Base-by-base conservation (phyloP, 345 rosid genomes). In the rapeseed (Brassica napus) region DNA sequence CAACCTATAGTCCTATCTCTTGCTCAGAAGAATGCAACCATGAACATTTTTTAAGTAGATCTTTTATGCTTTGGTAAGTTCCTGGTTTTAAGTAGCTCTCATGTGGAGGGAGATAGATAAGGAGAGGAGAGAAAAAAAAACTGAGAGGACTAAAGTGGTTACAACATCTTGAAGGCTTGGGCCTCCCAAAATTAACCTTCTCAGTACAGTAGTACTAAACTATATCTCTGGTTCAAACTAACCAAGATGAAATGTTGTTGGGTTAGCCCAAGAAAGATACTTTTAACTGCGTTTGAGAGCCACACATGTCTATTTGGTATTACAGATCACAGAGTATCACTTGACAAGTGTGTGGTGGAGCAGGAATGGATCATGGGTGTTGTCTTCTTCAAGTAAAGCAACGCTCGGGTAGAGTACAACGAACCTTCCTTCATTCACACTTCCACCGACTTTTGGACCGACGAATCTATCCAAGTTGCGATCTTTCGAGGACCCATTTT, bases 381-480 rank as follows among this genome's bases (percentile, higher is more conserved):
- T 16, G 15, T 52, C 21, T 52, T 52, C 57, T 5, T 52, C 57
- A n/a, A n/a, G 54, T 44, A 44, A 44, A 12, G 15, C 4, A 44
- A 44, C 54, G 54, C n/a, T n/a, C n/a, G n/a, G n/a, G n/a, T n/a
- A n/a, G n/a, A n/a, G n/a, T n/a, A n/a, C n/a, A n/a, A 44, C 54
- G 54, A 78, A 78, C 37, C 77, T 73, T 59, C 77, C 77, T 57
- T 65, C 60, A 31, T 31, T 39, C 47, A 31, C 68, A 55, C 26
- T 35, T 31, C 55, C 70, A 59, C 68, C 52, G 63, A 66, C 55
- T 49, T 28, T 67, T 73, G 69, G 78, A 73, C 82, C 78, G 69
- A 79, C 82, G 82, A 73, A 35, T 73, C 82, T 34, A 68, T 73
- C 47, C 78, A 73, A 79, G 58, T 79, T 73, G 78, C 82, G 34